Base-by-base conservation (phyloP, 2,329 filamentous ascomycete species). In the Aspergillus sojae region DNA sequence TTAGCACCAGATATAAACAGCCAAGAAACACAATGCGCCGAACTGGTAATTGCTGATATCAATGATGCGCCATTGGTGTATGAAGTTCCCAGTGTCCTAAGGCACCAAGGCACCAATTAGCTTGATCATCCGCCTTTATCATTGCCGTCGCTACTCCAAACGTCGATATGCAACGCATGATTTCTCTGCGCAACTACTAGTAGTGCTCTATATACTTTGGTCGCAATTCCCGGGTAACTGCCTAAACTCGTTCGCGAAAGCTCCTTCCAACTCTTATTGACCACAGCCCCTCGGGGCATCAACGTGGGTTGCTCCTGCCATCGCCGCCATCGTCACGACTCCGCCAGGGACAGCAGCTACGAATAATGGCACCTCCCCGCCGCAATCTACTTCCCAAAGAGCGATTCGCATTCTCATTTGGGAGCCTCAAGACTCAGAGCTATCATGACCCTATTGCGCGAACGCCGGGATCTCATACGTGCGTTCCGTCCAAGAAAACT, bases 331-430 rank as follows among this genome's bases (percentile, higher is more conserved):
- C 48, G 32, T 21, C 48, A 34, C 45, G 57, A 62, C 34, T 65
- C 64, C 65, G 60, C 58, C 61, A 62, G 55, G 64, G 52, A 53
- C 58, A 62, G 57, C 60, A 66, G 54, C 55, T 67, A 58, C 59
- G 58, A 63, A 60, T 56, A 32, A 81, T 81, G 80, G 77, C 77
- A 48, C 75, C 74, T 58, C 73, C 77, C 57, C 78, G 80, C 46
- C 78, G 78, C 28, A 74, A 77, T 36, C 72, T 78, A 50, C 75
- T 83, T 34, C 74, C 88, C 28, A 93, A 92, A 75, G 88, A 92
- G 57, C 84, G 85, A 60, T 92, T 96, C 72, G 81, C 88, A 2
- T 77, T 80, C 43, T 84, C 89, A 65, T 93, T 96, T 76, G 82
- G 84, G 26, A 84, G 83, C 36, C 83, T 91, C 52, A 91, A 91